phyloP scores from a whole-genome alignment of 805 yeast species.

The Nakazawaea wyomingensis region DNA sequence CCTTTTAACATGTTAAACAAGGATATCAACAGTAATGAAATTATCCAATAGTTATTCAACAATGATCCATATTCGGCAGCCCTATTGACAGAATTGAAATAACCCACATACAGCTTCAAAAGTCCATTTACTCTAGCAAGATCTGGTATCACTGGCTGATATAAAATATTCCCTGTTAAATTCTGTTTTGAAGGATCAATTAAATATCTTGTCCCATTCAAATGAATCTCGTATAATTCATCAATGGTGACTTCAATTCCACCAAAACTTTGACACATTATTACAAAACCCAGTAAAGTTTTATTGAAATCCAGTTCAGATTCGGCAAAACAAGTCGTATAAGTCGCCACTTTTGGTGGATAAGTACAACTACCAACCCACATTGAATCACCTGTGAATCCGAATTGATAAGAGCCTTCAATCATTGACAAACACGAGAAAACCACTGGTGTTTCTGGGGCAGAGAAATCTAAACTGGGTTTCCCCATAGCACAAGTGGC shows the following conservation, averaged over 20 bases:
- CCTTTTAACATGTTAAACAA: slow-evolving; percentile 16
- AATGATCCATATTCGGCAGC: slow-evolving; percentile 15
- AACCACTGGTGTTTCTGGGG: slow-evolving; percentile 14
- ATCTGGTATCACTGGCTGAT: slow-evolving; percentile 16
- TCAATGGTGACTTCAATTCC: slow-evolving; percentile 1
- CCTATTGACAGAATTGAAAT: slow-evolving; percentile 17
- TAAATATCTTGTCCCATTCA: slow-evolving; percentile 5
- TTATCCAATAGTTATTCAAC: slow-evolving; percentile 20
- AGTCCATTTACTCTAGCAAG: slow-evolving; percentile 7
- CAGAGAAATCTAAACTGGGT: not conserved
- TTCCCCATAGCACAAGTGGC: not conserved
- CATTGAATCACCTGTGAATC: slow-evolving; percentile 15
- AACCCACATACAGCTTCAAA: slow-evolving; percentile 16
- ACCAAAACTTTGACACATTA: slow-evolving; percentile 15
- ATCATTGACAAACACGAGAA: slow-evolving; percentile 20
- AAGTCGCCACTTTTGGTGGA: slow-evolving; percentile 22
- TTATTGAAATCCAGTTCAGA: slow-evolving; percentile 3
- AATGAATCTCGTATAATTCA: slow-evolving; percentile 5
- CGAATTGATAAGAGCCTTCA: slow-evolving; percentile 14
- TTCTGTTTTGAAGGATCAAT: slow-evolving; percentile 15
- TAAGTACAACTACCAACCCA: slow-evolving; percentile 22
- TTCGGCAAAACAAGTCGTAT: slow-evolving; percentile 21
- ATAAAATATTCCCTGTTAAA: slow-evolving; percentile 11
- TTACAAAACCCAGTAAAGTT: slow-evolving; percentile 10
- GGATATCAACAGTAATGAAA: slow-evolving; percentile 15